Evolutionary conservation across 2,329 filamentous ascomycete species (phyloP).

Genomic region (Blastomyces gilchristii): DNA sequence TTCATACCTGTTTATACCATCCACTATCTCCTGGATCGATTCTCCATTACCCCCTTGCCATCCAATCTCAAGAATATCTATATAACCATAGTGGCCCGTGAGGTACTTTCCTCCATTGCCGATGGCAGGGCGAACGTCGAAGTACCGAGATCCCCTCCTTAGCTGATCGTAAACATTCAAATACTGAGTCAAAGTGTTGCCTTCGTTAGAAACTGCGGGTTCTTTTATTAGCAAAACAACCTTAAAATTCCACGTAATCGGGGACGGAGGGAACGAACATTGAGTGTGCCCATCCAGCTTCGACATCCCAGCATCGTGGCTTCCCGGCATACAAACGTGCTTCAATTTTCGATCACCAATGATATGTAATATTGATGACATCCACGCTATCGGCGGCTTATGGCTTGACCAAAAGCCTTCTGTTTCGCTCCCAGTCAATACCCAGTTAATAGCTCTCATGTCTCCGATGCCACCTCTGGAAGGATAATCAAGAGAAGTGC

Average conservation of each 20-base stretch:
- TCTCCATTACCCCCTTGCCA: slow-evolving; percentile 8
- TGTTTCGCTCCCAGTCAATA: slow-evolving; percentile 29
- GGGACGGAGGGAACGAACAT: background rate
- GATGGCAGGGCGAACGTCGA: slow-evolving; percentile 40
- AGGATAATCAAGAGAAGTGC: slow-evolving; percentile 1
- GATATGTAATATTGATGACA: slow-evolving; percentile 31
- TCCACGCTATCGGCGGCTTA: slow-evolving; percentile 30
- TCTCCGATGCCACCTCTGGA: slow-evolving; percentile 4
- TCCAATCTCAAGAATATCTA: slow-evolving; percentile 5
- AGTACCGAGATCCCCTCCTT: slow-evolving; percentile 38
- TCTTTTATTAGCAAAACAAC: background rate
- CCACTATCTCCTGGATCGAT: background rate
- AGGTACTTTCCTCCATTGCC: slow-evolving; percentile 31
- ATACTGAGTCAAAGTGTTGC: slow-evolving; percentile 38
- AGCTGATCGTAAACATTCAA: slow-evolving; percentile 39
- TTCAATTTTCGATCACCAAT: slow-evolving; percentile 34
- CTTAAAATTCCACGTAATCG: background rate
- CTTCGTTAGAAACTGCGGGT: slow-evolving; percentile 24
- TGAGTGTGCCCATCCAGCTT: slow-evolving; percentile 25
- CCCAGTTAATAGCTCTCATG: slow-evolving; percentile 23
- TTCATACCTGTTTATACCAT: slow-evolving; percentile 6
- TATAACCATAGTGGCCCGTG: slow-evolving; percentile 30
- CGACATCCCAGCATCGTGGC: slow-evolving; percentile 43
- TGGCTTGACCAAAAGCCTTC: slow-evolving; percentile 27
- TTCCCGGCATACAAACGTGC: slow-evolving; percentile 41